Percentiles rank a stretch among this genome's conserved stretches.
phyloP scores from a whole-genome alignment of 352 stramenopile genomes.

The Phytopythium chamaehyphon region DNA sequence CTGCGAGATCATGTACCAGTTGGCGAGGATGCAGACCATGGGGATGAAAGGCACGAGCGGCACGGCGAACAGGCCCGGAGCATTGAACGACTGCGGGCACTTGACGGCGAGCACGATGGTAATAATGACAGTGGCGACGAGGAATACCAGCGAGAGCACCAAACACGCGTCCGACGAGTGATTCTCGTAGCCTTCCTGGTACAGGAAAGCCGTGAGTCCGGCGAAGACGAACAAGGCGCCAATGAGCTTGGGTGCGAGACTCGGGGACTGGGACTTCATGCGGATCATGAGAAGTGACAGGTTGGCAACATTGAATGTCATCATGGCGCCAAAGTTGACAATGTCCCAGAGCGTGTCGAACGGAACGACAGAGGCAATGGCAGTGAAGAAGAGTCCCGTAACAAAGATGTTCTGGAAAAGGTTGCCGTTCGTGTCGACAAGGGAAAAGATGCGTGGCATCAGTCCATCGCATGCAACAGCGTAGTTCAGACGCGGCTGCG shows the following conservation, averaged over 20 bases:
- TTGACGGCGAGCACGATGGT: slow-evolving; percentile 46
- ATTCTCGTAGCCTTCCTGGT: slow-evolving; percentile 70
- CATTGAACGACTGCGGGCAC: slow-evolving; percentile 49
- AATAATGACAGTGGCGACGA: slow-evolving; percentile 27
- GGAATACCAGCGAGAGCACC: slow-evolving; percentile 39
- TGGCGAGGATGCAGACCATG: neutral
- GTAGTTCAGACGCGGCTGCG: slow-evolving; percentile 89
- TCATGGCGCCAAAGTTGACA: slow-evolving; percentile 83
- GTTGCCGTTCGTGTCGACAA: slow-evolving; percentile 65
- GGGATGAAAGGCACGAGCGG: slow-evolving; percentile 72
- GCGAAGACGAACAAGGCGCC: slow-evolving; percentile 31
- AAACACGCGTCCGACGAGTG: slow-evolving; percentile 26
- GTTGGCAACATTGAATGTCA: slow-evolving; percentile 89
- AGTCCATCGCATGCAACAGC: slow-evolving; percentile 93
- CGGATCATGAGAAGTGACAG: slow-evolving; percentile 71
- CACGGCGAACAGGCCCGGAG: slow-evolving; percentile 41
- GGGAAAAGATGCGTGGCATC: slow-evolving; percentile 82
- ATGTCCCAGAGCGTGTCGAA: slow-evolving; percentile 86
- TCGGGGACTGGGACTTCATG: slow-evolving; percentile 47
- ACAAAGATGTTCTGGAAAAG: slow-evolving; percentile 76
- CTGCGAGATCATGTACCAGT: slow-evolving; percentile 67
- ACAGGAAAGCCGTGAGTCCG: slow-evolving; percentile 52
- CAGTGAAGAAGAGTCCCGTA: slow-evolving; percentile 56
- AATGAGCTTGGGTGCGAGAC: slow-evolving; percentile 37
- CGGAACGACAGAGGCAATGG: slow-evolving; percentile 66